phyloP scores from a whole-genome alignment of 768 basidiomycete genomes.

The Mycena polygramma region DNA sequence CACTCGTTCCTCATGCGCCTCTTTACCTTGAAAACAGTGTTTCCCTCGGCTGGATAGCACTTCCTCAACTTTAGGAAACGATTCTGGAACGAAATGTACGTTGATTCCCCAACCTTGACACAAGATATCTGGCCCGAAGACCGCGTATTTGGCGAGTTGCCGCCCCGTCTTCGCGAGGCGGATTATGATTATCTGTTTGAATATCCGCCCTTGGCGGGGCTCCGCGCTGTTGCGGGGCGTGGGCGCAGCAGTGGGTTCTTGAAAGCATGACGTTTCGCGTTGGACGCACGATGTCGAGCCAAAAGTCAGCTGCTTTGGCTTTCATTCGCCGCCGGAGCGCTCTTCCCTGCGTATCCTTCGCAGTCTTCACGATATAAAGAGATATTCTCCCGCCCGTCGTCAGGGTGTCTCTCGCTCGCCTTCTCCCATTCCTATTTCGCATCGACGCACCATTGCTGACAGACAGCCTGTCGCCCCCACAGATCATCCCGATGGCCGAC shows the following conservation, averaged over 20 bases:
- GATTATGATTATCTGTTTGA: constrained; percentile 18
- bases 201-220: constrained; percentile 29
- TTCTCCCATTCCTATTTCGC: neutral
- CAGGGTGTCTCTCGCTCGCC: constrained; percentile 4
- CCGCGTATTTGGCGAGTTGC: constrained; percentile 25
- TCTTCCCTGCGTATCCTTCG: constrained; percentile 8
- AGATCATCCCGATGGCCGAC: constrained; percentile 30
- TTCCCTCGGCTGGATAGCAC: neutral
- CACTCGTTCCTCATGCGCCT: constrained; percentile 22
- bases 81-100: constrained; percentile 33
- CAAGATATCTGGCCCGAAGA: constrained; percentile 13
- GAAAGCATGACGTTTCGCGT: constrained; percentile 35
- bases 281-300: constrained; percentile 33
- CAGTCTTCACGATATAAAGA: constrained; percentile 23
- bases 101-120: constrained; percentile 9
- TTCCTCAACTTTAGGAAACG: constrained; percentile 14
- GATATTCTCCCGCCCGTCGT: constrained; percentile 6
- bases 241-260: constrained; percentile 19
- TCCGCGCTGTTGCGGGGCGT: constrained; percentile 33
- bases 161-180: constrained; percentile 29
- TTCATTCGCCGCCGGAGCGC: constrained; percentile 24
- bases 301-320: constrained; percentile 33
- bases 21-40: constrained; percentile 25
- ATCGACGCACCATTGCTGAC: constrained; percentile 19
- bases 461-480: constrained; percentile 36